Conservation (phyloP, 192 early-diverging fungal species). For the Coemansia sp. region DNA sequence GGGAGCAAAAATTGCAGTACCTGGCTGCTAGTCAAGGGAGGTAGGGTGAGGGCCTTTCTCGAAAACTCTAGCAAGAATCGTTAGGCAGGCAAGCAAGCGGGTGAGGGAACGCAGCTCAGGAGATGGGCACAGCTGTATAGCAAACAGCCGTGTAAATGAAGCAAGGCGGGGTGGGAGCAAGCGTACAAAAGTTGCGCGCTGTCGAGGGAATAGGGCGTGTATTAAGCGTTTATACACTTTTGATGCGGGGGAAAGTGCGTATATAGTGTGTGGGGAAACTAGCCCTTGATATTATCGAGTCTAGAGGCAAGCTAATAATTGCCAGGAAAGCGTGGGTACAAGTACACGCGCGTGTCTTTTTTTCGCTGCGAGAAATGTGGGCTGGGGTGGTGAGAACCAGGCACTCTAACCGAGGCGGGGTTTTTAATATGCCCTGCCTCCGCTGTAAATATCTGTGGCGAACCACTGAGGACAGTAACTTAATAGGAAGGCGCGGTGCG, state of each 20-base stretch:
- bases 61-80: background rate
- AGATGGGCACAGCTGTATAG: background rate
- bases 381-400: constrained; percentile 9
- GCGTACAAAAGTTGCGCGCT: background rate
- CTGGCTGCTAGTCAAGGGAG: background rate
- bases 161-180: constrained; percentile 24
- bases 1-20: background rate
- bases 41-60: background rate
- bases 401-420: constrained; percentile 1
- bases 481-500: background rate
- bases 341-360: constrained; percentile 6
- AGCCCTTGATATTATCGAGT: background rate
- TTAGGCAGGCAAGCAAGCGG: background rate
- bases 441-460: background rate
- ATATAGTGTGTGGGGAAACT: constrained; percentile 8
- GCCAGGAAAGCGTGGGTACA: constrained; percentile 9
- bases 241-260: constrained; percentile 15
- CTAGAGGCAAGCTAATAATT: constrained; percentile 12
- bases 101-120: background rate
- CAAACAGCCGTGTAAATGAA: constrained; percentile 8
- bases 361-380: background rate
- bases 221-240: constrained; percentile 3
- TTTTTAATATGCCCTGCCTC: constrained; percentile 3
- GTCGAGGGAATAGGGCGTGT: constrained; percentile 1
- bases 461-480: background rate